phyloP scores from a whole-genome alignment of 2,329 filamentous ascomycete species.

The Calonectria hongkongensis region DNA sequence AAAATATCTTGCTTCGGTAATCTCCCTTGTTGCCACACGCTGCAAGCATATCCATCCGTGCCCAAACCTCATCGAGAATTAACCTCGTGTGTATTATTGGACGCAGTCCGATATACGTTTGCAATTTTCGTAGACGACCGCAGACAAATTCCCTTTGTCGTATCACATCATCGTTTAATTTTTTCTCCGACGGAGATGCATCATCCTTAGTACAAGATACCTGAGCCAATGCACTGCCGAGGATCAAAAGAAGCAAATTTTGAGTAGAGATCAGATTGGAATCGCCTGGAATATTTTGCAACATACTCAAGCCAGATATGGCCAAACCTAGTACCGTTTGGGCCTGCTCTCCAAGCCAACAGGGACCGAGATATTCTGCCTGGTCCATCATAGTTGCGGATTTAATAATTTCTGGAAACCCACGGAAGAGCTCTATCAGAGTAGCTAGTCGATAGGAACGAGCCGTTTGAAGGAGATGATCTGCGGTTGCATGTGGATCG shows the following conservation, averaged over 20 bases:
- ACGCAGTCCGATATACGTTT: conserved; percentile 31
- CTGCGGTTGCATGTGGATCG: conserved; percentile 27
- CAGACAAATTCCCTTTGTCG: conserved; percentile 36
- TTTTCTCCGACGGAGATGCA: neutral
- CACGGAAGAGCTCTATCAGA: conserved; percentile 36
- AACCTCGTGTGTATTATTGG: conserved; percentile 28
- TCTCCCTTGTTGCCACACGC: neutral
- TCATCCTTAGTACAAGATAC: neutral
- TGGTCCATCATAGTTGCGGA: neutral
- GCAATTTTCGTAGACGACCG: conserved; percentile 14
- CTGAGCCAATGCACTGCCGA: conserved; percentile 29
- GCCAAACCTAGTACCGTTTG: conserved; percentile 22
- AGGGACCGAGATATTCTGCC: neutral
- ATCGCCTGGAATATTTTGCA: conserved; percentile 33
- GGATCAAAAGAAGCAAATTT: conserved; percentile 36
- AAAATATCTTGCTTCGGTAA: neutral
- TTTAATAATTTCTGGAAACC: conserved; percentile 37
- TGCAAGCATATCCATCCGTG: conserved; percentile 34
- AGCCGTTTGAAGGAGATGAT: conserved; percentile 32
- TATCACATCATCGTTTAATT: neutral
- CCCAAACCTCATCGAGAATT: conserved; percentile 44
- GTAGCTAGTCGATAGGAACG: conserved; percentile 38
- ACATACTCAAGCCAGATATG: neutral
- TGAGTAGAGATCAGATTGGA: conserved; percentile 42
- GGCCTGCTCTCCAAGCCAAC: neutral